Evolutionary conservation across 495 filamentous ascomycete species (phyloP).

Genomic region (Parathielavia hyrcaniae): DNA sequence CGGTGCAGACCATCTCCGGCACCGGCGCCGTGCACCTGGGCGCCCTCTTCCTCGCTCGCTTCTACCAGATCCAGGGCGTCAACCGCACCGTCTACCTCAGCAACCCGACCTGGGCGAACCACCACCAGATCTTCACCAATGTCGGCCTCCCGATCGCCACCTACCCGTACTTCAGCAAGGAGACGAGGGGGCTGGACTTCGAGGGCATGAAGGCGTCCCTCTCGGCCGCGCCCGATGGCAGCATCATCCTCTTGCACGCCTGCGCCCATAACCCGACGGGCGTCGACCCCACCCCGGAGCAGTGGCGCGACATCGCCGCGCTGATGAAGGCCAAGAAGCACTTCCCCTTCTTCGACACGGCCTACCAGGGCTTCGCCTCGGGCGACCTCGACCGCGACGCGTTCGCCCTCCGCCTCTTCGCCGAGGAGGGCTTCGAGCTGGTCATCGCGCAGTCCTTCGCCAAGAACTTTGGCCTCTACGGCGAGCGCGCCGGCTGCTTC

Average conservation of each 20-base stretch:
- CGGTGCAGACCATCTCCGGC: constrained; percentile 79
- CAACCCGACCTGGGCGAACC: constrained; percentile 95
- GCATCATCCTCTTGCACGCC: constrained; percentile 86
- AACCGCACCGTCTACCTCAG: constrained; percentile 78
- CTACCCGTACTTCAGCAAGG: constrained; percentile 88
- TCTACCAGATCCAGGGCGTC: constrained; percentile 61
- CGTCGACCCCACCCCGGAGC: constrained; percentile 87
- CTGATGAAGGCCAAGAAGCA: constrained; percentile 68
- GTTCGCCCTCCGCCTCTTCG: constrained; percentile 86
- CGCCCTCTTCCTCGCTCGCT: constrained; percentile 75
- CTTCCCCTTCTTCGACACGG: constrained; percentile 98
- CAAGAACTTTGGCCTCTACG: constrained; percentile 98
- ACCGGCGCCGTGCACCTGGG: constrained; percentile 88
- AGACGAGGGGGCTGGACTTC: constrained; percentile 88
- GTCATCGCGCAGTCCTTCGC: constrained; percentile 94
- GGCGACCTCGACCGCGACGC: constrained; percentile 80
- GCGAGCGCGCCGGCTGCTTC: constrained; percentile 93
- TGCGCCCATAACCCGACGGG: constrained; percentile 98
- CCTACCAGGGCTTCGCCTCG: constrained; percentile 97
- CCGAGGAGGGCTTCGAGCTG: constrained; percentile 91
- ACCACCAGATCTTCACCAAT: constrained; percentile 97
- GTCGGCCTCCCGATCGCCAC: constrained; percentile 67
- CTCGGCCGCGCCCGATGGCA: constrained; percentile 61
- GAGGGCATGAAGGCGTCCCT: constrained; percentile 73
- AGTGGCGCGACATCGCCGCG: constrained; percentile 84